phyloP scores from a whole-genome alignment of 768 basidiomycete genomes.

The Pleurotus citrinopileatus region DNA sequence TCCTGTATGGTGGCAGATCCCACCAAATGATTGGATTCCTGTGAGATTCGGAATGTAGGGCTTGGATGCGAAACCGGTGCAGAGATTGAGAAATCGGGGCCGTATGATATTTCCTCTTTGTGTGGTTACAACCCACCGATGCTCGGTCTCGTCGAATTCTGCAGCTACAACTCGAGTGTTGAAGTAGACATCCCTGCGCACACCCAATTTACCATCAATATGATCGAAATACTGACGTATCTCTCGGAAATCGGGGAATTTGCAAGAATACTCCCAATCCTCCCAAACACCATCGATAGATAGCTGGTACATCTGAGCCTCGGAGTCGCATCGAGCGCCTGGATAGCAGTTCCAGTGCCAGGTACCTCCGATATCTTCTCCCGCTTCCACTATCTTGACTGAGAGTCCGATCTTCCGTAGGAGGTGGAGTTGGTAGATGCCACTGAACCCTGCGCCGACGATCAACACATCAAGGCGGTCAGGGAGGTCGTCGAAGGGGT shows the following conservation, averaged over 20 bases:
- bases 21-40: slow-evolving; percentile 21
- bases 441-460: slow-evolving; percentile 12
- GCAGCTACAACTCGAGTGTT: slow-evolving; percentile 15
- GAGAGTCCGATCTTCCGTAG: slow-evolving; percentile 12
- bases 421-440: not conserved
- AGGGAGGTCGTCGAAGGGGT: not conserved
- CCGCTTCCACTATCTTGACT: slow-evolving; percentile 15
- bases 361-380: slow-evolving; percentile 13
- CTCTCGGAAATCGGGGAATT: slow-evolving; percentile 13
- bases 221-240: slow-evolving; percentile 15
- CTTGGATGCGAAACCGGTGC: slow-evolving; percentile 15
- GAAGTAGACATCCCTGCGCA: slow-evolving; percentile 13
- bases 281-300: slow-evolving; percentile 13
- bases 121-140: slow-evolving; percentile 14
- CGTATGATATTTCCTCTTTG: slow-evolving; percentile 8
- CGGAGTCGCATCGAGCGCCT: slow-evolving; percentile 16
- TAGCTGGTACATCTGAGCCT: slow-evolving; percentile 15
- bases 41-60: slow-evolving; percentile 17
- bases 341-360: slow-evolving; percentile 17
- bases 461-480: slow-evolving; percentile 1
- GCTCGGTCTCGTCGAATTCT: slow-evolving; percentile 8
- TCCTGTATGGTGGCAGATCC: slow-evolving; percentile 20
- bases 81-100: slow-evolving; percentile 13
- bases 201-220: slow-evolving; percentile 15
- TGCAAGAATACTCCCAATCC: not conserved